Conservation (phyloP, 176 grass and related monocot species). For the Eragrostis nindensis region DNA sequence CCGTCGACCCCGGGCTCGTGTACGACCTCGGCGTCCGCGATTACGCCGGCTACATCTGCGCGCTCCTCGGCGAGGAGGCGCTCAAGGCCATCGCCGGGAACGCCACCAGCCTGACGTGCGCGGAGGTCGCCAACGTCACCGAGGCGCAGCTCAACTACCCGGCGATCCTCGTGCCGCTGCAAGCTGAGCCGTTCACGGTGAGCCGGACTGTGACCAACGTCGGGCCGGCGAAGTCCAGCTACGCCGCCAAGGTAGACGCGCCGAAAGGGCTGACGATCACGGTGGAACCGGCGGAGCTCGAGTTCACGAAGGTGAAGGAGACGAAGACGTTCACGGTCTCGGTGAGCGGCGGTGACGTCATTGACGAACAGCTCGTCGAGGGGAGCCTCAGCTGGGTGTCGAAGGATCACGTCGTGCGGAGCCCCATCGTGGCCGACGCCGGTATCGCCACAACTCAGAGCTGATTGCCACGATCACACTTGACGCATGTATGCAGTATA, state of each 20-base stretch:
- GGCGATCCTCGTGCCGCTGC: constrained; percentile 43
- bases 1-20: constrained; percentile 60
- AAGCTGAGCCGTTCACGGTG: constrained; percentile 7
- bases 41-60: constrained; percentile 59
- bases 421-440: constrained; percentile 49
- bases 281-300: constrained; percentile 44
- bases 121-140: neutral
- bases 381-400: constrained; percentile 50
- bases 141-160: constrained; percentile 64
- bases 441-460: neutral
- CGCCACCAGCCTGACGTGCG: constrained; percentile 27
- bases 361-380: neutral
- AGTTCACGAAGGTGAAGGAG: constrained; percentile 39
- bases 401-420: constrained; percentile 40
- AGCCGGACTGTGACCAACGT: constrained; percentile 57
- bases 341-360: neutral
- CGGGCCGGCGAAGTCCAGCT: constrained; percentile 37
- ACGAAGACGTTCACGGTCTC: constrained; percentile 53
- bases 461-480: neutral
- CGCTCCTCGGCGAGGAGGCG: constrained; percentile 28
- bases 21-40: constrained; percentile 51
- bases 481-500: no score
- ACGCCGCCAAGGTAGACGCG: constrained; percentile 11
- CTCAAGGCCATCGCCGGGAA: constrained; percentile 5
- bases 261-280: constrained; percentile 23